phyloP scores from a whole-genome alignment of 108 stramenopile genomes.

The Stephanodiscus minutulus region DNA sequence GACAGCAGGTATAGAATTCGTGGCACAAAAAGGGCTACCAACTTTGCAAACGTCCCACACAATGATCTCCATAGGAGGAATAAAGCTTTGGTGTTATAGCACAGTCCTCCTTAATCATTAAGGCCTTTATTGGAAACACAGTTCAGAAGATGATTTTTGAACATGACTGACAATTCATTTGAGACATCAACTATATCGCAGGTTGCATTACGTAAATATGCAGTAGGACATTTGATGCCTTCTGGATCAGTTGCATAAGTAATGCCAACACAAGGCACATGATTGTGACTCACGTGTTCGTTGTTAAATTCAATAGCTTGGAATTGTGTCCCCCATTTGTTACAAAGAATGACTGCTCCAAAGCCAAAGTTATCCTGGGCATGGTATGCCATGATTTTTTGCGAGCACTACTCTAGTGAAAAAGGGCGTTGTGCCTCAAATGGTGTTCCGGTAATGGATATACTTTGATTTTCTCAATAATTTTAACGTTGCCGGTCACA shows the following conservation, averaged over 20 bases:
- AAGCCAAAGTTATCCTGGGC: constrained; percentile 3
- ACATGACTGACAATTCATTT: constrained; percentile 17
- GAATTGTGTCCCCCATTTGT: constrained; percentile 28
- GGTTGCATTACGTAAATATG: constrained; percentile 23
- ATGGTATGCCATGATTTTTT: constrained; percentile 16
- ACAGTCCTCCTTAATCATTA: constrained; percentile 18
- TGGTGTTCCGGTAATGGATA: neutral
- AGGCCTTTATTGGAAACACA: constrained; percentile 14
- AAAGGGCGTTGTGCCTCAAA: constrained; percentile 9
- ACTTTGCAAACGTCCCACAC: neutral
- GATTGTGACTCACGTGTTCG: neutral
- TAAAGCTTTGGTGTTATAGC: constrained; percentile 17
- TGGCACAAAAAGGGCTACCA: neutral
- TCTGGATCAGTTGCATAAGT: constrained; percentile 28
- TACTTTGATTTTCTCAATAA: neutral
- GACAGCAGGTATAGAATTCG: constrained; percentile 10
- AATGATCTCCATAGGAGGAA: constrained; percentile 20
- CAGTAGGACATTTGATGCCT: constrained; percentile 21
- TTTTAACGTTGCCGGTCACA: neutral
- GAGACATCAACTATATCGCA: constrained; percentile 12
- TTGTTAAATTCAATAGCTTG: constrained; percentile 34
- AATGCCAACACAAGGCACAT: constrained; percentile 25
- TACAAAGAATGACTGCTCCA: constrained; percentile 26
- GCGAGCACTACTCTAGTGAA: constrained; percentile 12
- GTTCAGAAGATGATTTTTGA: constrained; percentile 23